Evolutionary conservation across 2,329 filamentous ascomycete genomes (phyloP).

Genomic region (Fusarium pilosicola): DNA sequence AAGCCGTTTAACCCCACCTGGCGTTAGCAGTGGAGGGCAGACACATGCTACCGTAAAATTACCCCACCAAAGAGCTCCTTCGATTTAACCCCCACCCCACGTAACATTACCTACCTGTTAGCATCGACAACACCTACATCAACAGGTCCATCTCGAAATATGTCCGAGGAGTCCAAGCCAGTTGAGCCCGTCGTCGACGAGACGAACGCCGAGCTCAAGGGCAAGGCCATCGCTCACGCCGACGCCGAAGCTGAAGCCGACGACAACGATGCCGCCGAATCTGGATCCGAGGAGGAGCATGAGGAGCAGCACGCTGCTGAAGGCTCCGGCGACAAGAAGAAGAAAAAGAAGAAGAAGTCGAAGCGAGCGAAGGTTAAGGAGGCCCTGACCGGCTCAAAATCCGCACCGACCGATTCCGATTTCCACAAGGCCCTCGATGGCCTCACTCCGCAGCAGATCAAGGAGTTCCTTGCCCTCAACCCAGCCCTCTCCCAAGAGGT

Average conservation of each 20-base stretch:
- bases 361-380: conserved; percentile 71
- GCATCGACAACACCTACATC: conserved; percentile 30
- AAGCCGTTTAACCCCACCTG: background rate
- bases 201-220: conserved; percentile 59
- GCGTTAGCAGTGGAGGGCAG: background rate
- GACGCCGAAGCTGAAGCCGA: conserved; percentile 59
- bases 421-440: conserved; percentile 63
- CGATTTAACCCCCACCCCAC: conserved; percentile 16
- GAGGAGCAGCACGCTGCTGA: conserved; percentile 53
- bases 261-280: conserved; percentile 57
- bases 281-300: conserved; percentile 54
- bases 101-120: conserved; percentile 4
- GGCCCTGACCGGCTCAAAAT: conserved; percentile 50
- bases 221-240: conserved; percentile 52
- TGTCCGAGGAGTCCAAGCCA: conserved; percentile 71
- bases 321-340: conserved; percentile 49
- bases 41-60: conserved; percentile 31
- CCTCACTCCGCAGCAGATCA: conserved; percentile 66
- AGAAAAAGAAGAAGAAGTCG: conserved; percentile 73
- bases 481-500: conserved; percentile 74
- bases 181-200: conserved; percentile 64
- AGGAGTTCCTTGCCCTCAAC: conserved; percentile 76
- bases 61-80: conserved; percentile 43
- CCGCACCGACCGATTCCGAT: conserved; percentile 49
- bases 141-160: conserved; percentile 38